phyloP scores from a whole-genome alignment of 2,329 filamentous ascomycete genomes.

The Cladosporium sp. region DNA sequence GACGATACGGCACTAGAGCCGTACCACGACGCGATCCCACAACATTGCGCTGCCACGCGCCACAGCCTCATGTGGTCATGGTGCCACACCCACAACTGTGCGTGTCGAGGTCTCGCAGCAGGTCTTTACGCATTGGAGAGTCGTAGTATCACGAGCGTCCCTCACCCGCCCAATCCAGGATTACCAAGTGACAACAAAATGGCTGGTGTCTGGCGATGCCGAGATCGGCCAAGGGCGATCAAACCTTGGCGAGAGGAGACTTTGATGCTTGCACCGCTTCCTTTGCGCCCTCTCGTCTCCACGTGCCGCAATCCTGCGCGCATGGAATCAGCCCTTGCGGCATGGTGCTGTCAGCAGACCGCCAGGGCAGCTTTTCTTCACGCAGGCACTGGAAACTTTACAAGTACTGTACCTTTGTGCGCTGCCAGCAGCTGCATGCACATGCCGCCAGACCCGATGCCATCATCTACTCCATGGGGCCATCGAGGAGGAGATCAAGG shows the following conservation, averaged over 20 bases:
- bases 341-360: neutral
- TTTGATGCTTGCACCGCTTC: constrained; percentile 13
- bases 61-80: neutral
- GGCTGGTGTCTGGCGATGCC: neutral
- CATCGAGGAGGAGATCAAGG: neutral
- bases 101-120: neutral
- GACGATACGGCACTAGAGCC: neutral
- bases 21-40: neutral
- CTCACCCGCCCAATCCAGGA: neutral
- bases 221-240: constrained; percentile 16
- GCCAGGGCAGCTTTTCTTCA: constrained; percentile 2
- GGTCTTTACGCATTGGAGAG: neutral
- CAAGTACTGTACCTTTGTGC: neutral
- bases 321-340: neutral
- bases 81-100: neutral
- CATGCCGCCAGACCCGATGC: neutral
- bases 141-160: neutral
- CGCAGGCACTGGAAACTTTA: neutral
- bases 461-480: constrained; percentile 2
- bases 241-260: constrained; percentile 7
- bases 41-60: neutral
- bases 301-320: neutral
- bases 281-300: constrained; percentile 1
- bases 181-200: neutral
- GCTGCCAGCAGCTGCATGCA: neutral